Conservation (phyloP, 495 filamentous ascomycete genomes). For the Daldinia caldariorum region DNA sequence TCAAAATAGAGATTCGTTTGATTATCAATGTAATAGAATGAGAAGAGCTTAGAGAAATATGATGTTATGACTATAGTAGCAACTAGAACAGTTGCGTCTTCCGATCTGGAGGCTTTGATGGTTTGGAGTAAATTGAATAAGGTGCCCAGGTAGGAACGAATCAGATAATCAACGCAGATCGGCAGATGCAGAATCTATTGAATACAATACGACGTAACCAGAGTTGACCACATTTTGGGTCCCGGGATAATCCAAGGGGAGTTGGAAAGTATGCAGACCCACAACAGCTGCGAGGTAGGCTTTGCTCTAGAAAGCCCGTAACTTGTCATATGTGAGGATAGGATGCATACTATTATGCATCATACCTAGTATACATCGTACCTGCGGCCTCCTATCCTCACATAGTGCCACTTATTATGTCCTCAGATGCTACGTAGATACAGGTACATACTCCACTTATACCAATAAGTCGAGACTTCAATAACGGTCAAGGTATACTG, state of each 20-base stretch:
- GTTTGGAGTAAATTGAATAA: not conserved
- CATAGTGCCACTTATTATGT: no score
- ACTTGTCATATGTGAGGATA: not conserved
- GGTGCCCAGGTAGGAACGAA: no score
- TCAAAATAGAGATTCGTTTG: not conserved
- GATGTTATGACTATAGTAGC: not conserved
- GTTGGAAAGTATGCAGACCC: not conserved
- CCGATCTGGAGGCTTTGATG: not conserved
- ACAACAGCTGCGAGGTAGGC: not conserved
- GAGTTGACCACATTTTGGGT: not conserved
- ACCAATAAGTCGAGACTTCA: no score
- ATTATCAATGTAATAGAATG: not conserved
- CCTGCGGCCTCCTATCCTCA: no score
- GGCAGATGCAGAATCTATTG: conserved; percentile 1
- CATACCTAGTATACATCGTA: no score
- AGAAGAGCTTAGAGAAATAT: not conserved
- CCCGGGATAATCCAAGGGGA: not conserved
- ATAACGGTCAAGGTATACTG: no score
- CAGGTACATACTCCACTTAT: no score
- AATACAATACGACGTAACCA: not conserved
- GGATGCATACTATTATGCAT: no score
- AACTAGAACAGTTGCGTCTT: not conserved
- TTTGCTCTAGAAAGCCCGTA: not conserved
- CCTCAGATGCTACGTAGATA: no score
- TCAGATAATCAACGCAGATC: not conserved